These are phyloP conservation scores for Gamsiella multidivaricata DNA, from an alignment of 192 early-diverging fungal genomes.

Conservation along the genomic window DNA sequence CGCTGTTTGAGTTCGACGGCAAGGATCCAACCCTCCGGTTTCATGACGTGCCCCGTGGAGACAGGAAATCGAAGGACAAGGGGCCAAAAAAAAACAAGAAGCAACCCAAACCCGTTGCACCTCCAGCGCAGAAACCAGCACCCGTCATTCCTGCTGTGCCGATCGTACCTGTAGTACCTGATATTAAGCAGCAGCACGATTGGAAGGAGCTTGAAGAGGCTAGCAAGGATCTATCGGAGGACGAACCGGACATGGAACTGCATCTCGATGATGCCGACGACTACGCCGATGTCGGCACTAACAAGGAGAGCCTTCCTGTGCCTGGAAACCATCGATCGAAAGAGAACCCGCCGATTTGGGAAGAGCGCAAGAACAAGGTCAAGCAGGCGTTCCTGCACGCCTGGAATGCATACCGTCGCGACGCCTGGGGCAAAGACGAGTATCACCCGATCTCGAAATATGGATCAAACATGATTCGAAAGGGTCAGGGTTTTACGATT, in stretches of 20 bases:
- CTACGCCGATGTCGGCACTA: not conserved
- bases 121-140: not conserved
- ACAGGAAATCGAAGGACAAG: not conserved
- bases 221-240: not conserved
- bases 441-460: conserved; percentile 77
- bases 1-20: conserved; percentile 41
- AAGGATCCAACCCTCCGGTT: not conserved
- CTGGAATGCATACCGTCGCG: conserved; percentile 79
- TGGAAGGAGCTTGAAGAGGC: conserved; percentile 7
- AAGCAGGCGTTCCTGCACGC: conserved; percentile 76
- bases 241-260: not conserved
- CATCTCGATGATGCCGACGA: conserved; percentile 9
- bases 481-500: conserved; percentile 81
- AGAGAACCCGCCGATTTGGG: conserved; percentile 49
- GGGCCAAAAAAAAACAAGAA: not conserved
- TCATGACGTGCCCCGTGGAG: not conserved
- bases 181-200: conserved; percentile 13
- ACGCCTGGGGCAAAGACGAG: conserved; percentile 88
- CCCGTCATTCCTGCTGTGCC: not conserved
- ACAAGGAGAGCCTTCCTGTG: not conserved
- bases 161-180: not conserved
- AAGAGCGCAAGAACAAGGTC: conserved; percentile 70
- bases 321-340: not conserved
- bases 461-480: conserved; percentile 72
- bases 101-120: not conserved